A percentile compares a stretch with the other conserved stretches of the same genome.
Conservation (phyloP, 2,329 filamentous ascomycete species). For the Hymenotorrendiella dingleyae region DNA sequence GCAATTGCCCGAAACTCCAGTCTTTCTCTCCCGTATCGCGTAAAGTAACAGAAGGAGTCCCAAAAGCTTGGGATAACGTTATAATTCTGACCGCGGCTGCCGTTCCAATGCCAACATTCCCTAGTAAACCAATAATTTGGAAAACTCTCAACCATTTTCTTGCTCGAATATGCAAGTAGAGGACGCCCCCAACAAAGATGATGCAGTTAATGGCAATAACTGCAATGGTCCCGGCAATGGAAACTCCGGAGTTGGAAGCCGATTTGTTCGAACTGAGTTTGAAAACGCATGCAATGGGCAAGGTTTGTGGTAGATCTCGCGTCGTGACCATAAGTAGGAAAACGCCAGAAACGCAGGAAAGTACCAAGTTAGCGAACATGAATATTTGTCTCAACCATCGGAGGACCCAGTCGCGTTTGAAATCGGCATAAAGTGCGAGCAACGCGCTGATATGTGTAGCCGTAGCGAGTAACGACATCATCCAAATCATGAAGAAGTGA, state of each 20-base stretch:
- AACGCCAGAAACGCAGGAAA: constrained; percentile 76
- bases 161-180: constrained; percentile 55
- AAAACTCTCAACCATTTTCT: constrained; percentile 49
- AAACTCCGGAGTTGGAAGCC: constrained; percentile 39
- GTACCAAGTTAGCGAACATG: constrained; percentile 58
- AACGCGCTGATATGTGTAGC: constrained; percentile 60
- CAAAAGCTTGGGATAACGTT: constrained; percentile 55
- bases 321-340: constrained; percentile 94
- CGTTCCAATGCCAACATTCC: constrained; percentile 44
- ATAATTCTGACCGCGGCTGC: constrained; percentile 53
- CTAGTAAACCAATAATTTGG: constrained; percentile 48
- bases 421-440: constrained; percentile 59
- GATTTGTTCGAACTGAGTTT: constrained; percentile 34
- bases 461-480: constrained; percentile 57
- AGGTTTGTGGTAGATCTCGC: constrained; percentile 58
- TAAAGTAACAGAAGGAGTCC: constrained; percentile 42
- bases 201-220: constrained; percentile 54
- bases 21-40: constrained; percentile 46
- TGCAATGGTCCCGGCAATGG: constrained; percentile 53
- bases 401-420: constrained; percentile 60
- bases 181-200: constrained; percentile 54
- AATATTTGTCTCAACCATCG: constrained; percentile 59
- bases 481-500: constrained; percentile 68
- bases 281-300: constrained; percentile 60
- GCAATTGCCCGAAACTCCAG: constrained; percentile 59